Conservation (phyloP, 2,329 filamentous ascomycete genomes). For the Fusarium cyanostomum region DNA sequence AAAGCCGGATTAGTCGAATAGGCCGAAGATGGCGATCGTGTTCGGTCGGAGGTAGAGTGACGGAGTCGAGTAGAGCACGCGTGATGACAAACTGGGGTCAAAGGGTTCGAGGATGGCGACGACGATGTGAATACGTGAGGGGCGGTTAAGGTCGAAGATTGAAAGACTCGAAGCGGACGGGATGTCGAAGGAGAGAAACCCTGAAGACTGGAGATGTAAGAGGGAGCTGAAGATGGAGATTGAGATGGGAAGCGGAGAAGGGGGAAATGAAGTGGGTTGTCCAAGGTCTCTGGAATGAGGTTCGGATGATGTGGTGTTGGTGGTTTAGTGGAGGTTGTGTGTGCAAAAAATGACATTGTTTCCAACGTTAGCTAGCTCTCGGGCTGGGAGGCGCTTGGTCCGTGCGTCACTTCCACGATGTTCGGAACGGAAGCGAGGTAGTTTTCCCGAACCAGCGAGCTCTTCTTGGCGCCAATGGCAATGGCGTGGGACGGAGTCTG, state of each 20-base stretch:
- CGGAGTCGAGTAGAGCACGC: conserved; percentile 27
- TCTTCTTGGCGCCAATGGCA: background rate
- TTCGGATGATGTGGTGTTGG: conserved; percentile 35
- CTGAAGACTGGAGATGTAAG: conserved; percentile 11
- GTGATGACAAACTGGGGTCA: conserved; percentile 38
- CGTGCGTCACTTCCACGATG: conserved; percentile 26
- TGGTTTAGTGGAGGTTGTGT: conserved; percentile 18
- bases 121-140: conserved; percentile 37
- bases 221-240: conserved; percentile 24
- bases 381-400: conserved; percentile 24
- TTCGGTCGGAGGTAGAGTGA: conserved; percentile 24
- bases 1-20: conserved; percentile 3
- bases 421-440: conserved; percentile 26
- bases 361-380: background rate
- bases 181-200: conserved; percentile 29
- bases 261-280: conserved; percentile 13
- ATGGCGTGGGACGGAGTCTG: background rate
- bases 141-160: conserved; percentile 33
- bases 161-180: conserved; percentile 10
- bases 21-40: conserved; percentile 24
- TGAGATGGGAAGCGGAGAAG: conserved; percentile 17
- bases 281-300: conserved; percentile 27
- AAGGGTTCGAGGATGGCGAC: conserved; percentile 35
- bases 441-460: conserved; percentile 33
- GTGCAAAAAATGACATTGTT: conserved; percentile 16